Percentiles rank a stretch among this genome's conserved stretches.
phyloP scores from a whole-genome alignment of 2,329 filamentous ascomycete genomes.

The Pyrenophora teres region DNA sequence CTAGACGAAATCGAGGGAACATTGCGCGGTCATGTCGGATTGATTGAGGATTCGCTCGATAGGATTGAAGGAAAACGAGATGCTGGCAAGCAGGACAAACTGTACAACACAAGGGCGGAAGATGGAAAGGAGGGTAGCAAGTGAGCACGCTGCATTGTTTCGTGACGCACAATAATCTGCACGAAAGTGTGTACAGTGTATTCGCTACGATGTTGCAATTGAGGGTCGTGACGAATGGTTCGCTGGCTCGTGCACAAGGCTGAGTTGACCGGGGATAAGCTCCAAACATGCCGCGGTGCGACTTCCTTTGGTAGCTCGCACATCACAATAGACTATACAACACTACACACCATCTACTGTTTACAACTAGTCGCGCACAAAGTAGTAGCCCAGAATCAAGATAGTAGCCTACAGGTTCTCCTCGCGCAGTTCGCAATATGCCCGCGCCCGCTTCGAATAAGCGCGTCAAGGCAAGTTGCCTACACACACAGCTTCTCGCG shows the following conservation, averaged over 20 bases:
- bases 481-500: background rate
- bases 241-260: conserved; percentile 8
- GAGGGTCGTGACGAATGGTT: background rate
- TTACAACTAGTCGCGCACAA: background rate
- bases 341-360: background rate
- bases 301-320: background rate
- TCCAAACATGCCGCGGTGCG: background rate
- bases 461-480: conserved; percentile 51
- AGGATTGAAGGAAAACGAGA: conserved; percentile 49
- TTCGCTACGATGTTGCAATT: background rate
- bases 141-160: background rate
- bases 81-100: conserved; percentile 43
- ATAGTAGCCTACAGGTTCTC: background rate
- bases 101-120: conserved; percentile 27
- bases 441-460: conserved; percentile 60
- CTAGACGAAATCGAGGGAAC: conserved; percentile 56
- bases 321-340: background rate
- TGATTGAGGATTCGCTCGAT: conserved; percentile 54
- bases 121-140: conserved; percentile 11
- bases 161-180: too few relatives aligned
- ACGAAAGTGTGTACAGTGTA: background rate
- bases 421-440: conserved; percentile 46
- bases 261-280: background rate
- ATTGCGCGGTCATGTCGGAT: conserved; percentile 52
- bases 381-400: background rate